Evolutionary conservation across 768 basidiomycete species (phyloP).

Genomic region (Rickenella mellea): DNA sequence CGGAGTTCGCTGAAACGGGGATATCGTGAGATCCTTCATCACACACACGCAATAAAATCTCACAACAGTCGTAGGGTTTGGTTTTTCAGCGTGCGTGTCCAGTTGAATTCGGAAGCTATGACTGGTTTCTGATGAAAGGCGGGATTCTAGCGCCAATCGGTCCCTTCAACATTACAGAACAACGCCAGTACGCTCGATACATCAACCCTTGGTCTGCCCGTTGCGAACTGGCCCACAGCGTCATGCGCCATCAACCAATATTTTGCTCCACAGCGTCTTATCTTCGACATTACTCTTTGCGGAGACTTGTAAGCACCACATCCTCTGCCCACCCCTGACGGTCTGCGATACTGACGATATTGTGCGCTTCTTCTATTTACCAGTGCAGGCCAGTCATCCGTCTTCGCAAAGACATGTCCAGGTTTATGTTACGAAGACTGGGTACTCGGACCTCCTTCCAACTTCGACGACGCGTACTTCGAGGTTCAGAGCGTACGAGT

Average conservation of each 20-base stretch:
- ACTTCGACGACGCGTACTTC: slow-evolving; percentile 62
- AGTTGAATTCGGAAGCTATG: slow-evolving; percentile 1
- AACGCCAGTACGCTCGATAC: slow-evolving; percentile 46
- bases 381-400: slow-evolving; percentile 40
- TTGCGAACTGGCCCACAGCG: slow-evolving; percentile 55
- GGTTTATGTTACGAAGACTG: slow-evolving; percentile 65
- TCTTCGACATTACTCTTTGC: slow-evolving; percentile 69
- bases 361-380: slow-evolving; percentile 11
- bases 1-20: slow-evolving; percentile 56
- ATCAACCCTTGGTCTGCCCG: slow-evolving; percentile 51
- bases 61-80: no score
- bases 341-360: background rate
- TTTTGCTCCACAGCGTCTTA: slow-evolving; percentile 56
- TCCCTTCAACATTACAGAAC: slow-evolving; percentile 38
- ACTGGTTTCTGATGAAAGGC: no score
- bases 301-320: slow-evolving; percentile 32
- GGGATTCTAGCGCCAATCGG: slow-evolving; percentile 26
- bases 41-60: background rate
- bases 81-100: background rate
- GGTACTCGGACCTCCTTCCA: slow-evolving; percentile 51
- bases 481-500: slow-evolving; percentile 56
- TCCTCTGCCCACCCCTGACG: slow-evolving; percentile 5
- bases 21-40: slow-evolving; percentile 40
- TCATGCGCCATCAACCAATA: slow-evolving; percentile 43
- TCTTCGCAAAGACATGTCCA: slow-evolving; percentile 52